Evolutionary conservation across 2,329 filamentous ascomycete species (phyloP).

Genomic region (Aspergillus ustus): DNA sequence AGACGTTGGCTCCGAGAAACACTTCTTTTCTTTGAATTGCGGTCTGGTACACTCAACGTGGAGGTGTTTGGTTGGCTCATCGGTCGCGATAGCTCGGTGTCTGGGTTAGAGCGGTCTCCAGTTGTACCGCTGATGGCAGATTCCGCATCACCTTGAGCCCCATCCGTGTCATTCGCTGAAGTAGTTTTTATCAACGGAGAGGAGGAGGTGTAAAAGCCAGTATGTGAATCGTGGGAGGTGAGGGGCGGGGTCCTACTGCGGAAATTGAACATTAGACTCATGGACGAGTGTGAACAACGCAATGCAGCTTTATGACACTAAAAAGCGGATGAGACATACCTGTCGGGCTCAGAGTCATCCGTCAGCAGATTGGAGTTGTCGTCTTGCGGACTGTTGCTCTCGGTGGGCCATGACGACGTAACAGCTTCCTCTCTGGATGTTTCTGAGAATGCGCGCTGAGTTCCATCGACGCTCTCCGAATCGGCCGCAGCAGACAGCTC

Average conservation of each 20-base stretch:
- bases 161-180: conserved; percentile 45
- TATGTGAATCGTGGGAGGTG: conserved; percentile 66
- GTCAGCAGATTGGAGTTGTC: conserved; percentile 37
- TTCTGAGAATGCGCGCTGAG: conserved; percentile 16
- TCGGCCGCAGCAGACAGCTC: conserved; percentile 29
- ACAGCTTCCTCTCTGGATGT: conserved; percentile 33
- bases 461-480: conserved; percentile 26
- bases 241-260: conserved; percentile 50
- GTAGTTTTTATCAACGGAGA: conserved; percentile 68
- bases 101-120: conserved; percentile 40
- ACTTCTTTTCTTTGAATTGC: conserved; percentile 58
- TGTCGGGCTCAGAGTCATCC: conserved; percentile 47
- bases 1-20: conserved; percentile 73
- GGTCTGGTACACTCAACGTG: conserved; percentile 40
- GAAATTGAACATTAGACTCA: conserved; percentile 21
- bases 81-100: conserved; percentile 39
- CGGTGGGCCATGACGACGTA: conserved; percentile 29
- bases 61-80: conserved; percentile 34
- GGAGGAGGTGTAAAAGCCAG: conserved; percentile 70
- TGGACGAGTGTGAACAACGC: conserved; percentile 24
- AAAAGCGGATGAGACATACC: conserved; percentile 31
- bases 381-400: conserved; percentile 26
- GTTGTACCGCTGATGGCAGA: conserved; percentile 36
- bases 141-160: conserved; percentile 30
- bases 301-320: conserved; percentile 9